phyloP scores from a whole-genome alignment of 2,329 filamentous ascomycete genomes.

The Fusarium tjaetaba region DNA sequence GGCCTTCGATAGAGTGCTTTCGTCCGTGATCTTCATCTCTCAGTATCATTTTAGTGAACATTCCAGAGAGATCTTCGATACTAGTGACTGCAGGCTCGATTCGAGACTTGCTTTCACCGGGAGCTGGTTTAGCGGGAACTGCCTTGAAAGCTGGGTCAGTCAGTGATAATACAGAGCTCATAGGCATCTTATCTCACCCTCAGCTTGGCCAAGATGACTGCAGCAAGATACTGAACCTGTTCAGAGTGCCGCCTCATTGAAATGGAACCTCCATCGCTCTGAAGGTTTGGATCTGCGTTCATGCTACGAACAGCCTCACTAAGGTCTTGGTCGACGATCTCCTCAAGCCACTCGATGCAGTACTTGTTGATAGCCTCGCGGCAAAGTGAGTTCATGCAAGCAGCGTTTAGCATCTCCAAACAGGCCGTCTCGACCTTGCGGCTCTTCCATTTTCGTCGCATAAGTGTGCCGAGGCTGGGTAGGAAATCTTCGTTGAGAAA shows the following conservation, averaged over 20 bases:
- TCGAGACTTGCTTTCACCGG: conserved; percentile 54
- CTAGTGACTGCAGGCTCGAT: conserved; percentile 66
- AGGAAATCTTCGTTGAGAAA: conserved; percentile 93
- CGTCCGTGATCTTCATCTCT: conserved; percentile 65
- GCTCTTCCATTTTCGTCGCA: conserved; percentile 84
- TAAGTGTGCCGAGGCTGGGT: conserved; percentile 76
- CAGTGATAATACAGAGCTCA: conserved; percentile 49
- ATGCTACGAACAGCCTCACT: conserved; percentile 63
- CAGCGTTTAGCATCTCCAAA: conserved; percentile 89
- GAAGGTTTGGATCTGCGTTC: conserved; percentile 64
- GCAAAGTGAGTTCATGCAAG: conserved; percentile 85
- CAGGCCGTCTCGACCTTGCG: conserved; percentile 86
- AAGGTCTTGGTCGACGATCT: conserved; percentile 79
- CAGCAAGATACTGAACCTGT: conserved; percentile 72
- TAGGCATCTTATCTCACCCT: conserved; percentile 55
- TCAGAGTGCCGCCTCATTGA: conserved; percentile 69
- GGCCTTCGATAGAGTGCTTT: conserved; percentile 83
- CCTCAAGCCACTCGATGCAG: conserved; percentile 87
- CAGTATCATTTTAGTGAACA: conserved; percentile 74
- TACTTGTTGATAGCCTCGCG: conserved; percentile 86
- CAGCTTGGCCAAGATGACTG: conserved; percentile 80
- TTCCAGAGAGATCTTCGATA: conserved; percentile 71
- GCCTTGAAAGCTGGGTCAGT: conserved; percentile 65
- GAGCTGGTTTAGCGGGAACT: conserved; percentile 57
- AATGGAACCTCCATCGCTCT: conserved; percentile 68